Evolutionary conservation across 192 early-diverging fungal species (phyloP), one percentile per base, ranked within the genome.

Genomic region (Coemansia sp.): DNA sequence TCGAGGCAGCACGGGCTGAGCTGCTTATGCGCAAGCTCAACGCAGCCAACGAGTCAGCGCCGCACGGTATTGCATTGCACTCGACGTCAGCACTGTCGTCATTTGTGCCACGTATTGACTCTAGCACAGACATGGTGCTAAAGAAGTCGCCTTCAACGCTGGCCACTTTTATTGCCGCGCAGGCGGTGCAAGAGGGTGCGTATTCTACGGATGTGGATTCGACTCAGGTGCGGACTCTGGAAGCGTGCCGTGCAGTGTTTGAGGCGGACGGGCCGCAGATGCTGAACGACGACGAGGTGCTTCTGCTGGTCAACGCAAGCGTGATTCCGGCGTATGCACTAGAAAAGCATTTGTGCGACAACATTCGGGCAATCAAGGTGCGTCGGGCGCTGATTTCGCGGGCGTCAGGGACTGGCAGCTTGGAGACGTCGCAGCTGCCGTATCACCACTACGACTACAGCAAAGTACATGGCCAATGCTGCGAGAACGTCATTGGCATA

Each of bases 401-500:
- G 52, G 83, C 82, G 29, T 86, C 87, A 1, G 56, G 70, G 4
- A 83, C 88, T n/a, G 86, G 86, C 62, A 84, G 85, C 14, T 72
- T 93, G 18, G 87, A 89, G 73, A 50, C 64, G 2, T 88, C 87
- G 52, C 70, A 78, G 12, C 79, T 97, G 54, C 95, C 95, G 24
- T 82, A 91, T 65, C 78, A 90, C 50, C 85, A 91, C 74, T 97
- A 95, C 71, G 91, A 93, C 78, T 97, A 97, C 71, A 82, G 84
- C 64, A 89, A 90, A 68, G 91, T 97, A 4, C 85, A 89, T 68
- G 95, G 95, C 14, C 86, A 89, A 61, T 97, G 95, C 83, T 97
- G 95, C 69, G 95, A 97, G 75, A 97, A 96, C 77, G 95, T 97
- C 9, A 88, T 97, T 65, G 95, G 95, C 51, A 89, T 96, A 57